A percentile compares a stretch with the other conserved stretches of the same genome.
Conservation (phyloP, 2,329 filamentous ascomycete species). For the Verticillium albo-atrum region DNA sequence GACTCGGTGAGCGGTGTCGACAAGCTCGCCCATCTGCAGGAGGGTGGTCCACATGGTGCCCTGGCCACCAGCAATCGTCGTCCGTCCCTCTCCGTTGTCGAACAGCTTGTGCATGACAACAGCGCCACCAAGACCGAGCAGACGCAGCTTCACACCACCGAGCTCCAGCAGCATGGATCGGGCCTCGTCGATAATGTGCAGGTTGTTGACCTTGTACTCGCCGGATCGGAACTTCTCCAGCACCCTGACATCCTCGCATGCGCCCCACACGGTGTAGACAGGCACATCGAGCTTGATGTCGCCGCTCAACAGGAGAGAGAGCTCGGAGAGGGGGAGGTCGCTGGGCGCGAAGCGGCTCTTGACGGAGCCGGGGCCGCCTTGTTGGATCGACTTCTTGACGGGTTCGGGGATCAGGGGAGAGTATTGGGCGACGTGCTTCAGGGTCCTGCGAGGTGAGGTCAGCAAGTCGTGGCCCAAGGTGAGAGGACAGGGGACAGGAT, state of each 20-base stretch:
- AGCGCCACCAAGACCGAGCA: constrained; percentile 89
- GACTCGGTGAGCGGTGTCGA: constrained; percentile 95
- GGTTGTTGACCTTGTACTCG: constrained; percentile 95
- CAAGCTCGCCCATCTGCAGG: constrained; percentile 94
- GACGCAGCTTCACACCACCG: constrained; percentile 90
- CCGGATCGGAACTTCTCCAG: constrained; percentile 95
- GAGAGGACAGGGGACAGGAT: not conserved
- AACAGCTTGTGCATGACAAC: constrained; percentile 99
- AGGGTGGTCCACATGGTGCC: constrained; percentile 99
- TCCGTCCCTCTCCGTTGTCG: constrained; percentile 95
- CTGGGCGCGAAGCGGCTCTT: constrained; percentile 79
- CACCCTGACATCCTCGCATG: constrained; percentile 96
- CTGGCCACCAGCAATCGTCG: constrained; percentile 95
- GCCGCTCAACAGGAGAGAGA: constrained; percentile 82
- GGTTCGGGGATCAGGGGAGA: constrained; percentile 86
- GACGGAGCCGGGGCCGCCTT: constrained; percentile 68
- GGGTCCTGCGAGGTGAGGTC: constrained; percentile 56
- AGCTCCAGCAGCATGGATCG: constrained; percentile 93
- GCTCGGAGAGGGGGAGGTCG: constrained; percentile 87
- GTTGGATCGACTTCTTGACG: constrained; percentile 62
- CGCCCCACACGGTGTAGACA: constrained; percentile 98
- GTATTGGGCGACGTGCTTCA: constrained; percentile 98
- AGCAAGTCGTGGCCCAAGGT: too few relatives aligned
- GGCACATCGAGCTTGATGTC: constrained; percentile 90
- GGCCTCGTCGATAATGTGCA: constrained; percentile 98